Evolutionary conservation across 345 rosid genomes (phyloP).

Genomic region (Excoecaria cochinchinensis): DNA sequence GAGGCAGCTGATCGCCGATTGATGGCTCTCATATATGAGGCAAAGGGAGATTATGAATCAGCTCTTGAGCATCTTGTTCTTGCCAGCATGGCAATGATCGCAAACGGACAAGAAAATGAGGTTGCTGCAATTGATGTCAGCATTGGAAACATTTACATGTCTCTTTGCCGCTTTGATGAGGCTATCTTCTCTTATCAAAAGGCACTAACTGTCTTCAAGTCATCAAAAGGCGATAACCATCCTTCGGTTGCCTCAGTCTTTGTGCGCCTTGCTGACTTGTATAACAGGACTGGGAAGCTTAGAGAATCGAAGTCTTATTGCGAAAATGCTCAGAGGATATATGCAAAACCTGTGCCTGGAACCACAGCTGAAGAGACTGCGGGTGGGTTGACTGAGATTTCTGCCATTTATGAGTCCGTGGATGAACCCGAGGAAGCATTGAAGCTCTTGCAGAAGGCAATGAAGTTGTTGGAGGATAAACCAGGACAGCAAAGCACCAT

Average conservation of each 20-base stretch:
- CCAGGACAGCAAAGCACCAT: conserved; percentile 97
- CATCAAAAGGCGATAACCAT: conserved; percentile 95
- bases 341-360: conserved; percentile 92
- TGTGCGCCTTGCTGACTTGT: conserved; percentile 92
- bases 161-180: conserved; percentile 90
- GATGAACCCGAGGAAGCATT: conserved; percentile 98
- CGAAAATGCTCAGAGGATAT: conserved; percentile 89
- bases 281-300: conserved; percentile 93
- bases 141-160: conserved; percentile 88
- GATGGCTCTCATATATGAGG: conserved; percentile 93
- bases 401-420: conserved; percentile 94
- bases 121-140: conserved; percentile 96
- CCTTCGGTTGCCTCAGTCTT: conserved; percentile 89
- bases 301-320: conserved; percentile 94
- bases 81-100: conserved; percentile 99
- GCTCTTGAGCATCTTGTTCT: conserved; percentile 98
- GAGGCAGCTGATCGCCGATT: conserved; percentile 96
- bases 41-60: conserved; percentile 86
- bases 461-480: conserved; percentile 92
- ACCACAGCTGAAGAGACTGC: conserved; percentile 92
- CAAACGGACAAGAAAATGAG: conserved; percentile 85
- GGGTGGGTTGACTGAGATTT: conserved; percentile 82
- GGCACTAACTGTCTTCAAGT: conserved; percentile 94
- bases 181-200: conserved; percentile 97
- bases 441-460: conserved; percentile 86